Base-by-base conservation (phyloP, 306 rosid species). In the Coriaria nepalensis region DNA sequence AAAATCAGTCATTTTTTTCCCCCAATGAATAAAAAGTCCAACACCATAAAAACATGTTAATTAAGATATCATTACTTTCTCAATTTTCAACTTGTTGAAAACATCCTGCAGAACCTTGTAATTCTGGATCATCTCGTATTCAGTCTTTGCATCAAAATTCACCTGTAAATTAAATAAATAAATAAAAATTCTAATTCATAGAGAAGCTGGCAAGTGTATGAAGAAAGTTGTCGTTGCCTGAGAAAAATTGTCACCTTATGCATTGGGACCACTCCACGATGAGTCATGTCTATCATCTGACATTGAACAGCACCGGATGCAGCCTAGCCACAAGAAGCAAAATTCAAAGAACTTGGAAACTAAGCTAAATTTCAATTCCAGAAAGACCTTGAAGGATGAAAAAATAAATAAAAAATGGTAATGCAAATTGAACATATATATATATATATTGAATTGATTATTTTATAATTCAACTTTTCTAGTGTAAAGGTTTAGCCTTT, bases 251-350 rank as follows among this genome's bases (percentile, higher is more conserved):
- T 69, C 36, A 83, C 96, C 86, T 83, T 88, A 76, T 88, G 95
- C 94, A 88, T 88, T 64, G 96, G 96, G 71, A 88, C 96, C 57
- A 65, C 81, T 50, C 94, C 96, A 2, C 81, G 88, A 69, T 76
- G 73, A 5, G 96, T 78, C 77, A 78, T 77, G 53, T 88, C 94
- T 70, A 88, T 78, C 79, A 83, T 78, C 69, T 88, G 96, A 63
- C 96, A 88, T 68, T 88, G 96, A 56, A 88, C 95, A 56, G 87
- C 95, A 52, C 96, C 96, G n/a, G 96, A 81, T 52, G 94, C 90
- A 55, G 94, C 96, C 96, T 88, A 61, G 13, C 29, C 68, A 78
- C 53, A 49, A 66, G 34, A 11, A 66, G 29, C 49, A 42, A 54
- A 50, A 56, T 6, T 33, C 33, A 33, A 35, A 55, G 15, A 55